These are phyloP conservation scores for Begonia loranthoides DNA, from an alignment of 306 rosid genomes.

Conservation along the genomic window DNA sequence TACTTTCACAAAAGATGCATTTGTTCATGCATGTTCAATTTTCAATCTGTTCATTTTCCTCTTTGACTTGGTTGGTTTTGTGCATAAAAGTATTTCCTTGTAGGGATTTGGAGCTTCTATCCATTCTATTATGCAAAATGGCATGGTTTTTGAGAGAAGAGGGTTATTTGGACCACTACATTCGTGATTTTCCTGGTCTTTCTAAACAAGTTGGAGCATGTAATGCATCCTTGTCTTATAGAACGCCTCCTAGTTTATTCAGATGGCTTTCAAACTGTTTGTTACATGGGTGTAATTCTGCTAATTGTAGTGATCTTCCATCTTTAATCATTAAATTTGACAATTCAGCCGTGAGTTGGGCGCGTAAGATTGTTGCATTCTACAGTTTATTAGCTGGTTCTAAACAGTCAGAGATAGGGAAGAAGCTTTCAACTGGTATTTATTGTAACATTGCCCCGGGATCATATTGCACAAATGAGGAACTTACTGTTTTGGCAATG, in stretches of 20 bases:
- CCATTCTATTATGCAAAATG: conserved; percentile 53
- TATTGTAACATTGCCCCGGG: conserved; percentile 59
- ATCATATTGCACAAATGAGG: conserved; percentile 72
- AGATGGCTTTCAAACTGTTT: conserved; percentile 91
- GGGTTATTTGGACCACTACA: conserved; percentile 75
- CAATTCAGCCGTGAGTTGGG: conserved; percentile 66
- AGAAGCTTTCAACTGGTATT: conserved; percentile 74
- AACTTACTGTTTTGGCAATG: conserved; percentile 82
- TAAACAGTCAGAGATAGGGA: conserved; percentile 49
- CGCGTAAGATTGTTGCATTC: conserved; percentile 60
- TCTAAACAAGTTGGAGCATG: conserved; percentile 28
- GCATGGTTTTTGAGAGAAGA: conserved; percentile 57
- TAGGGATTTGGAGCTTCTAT: conserved; percentile 82
- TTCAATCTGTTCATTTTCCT: background rate
- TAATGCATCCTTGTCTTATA: conserved; percentile 25
- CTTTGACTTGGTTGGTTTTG: background rate
- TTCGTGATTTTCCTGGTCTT: conserved; percentile 80
- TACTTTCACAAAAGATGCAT: too few relatives aligned
- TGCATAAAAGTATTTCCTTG: conserved; percentile 7
- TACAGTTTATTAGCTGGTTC: conserved; percentile 87
- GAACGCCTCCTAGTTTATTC: conserved; percentile 68
- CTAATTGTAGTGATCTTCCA: conserved; percentile 49
- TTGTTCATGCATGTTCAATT: background rate
- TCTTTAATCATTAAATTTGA: conserved; percentile 51
- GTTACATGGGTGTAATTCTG: conserved; percentile 45